Conservation (phyloP, 148 eudicot genomes). For the Rhododendron molle region DNA sequence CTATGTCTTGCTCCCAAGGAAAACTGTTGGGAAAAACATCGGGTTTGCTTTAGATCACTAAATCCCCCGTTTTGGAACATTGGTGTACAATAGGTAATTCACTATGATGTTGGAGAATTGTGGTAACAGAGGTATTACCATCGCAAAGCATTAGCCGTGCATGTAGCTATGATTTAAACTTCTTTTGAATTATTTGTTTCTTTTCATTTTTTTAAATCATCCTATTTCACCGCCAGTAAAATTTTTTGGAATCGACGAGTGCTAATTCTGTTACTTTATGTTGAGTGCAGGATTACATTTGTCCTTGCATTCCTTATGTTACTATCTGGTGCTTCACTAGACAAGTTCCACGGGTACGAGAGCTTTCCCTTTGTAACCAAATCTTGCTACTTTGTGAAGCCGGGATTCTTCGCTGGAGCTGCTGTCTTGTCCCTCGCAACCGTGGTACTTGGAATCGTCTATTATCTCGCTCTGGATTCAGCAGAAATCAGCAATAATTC, state of each 20-base stretch:
- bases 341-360: conserved; percentile 58
- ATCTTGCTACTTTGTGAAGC: conserved; percentile 74
- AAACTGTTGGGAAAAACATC: background rate
- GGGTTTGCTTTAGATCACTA: background rate
- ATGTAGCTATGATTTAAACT: background rate
- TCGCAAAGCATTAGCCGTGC: background rate
- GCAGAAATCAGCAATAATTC: conserved; percentile 29
- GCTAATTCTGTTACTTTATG: background rate
- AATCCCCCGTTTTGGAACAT: background rate
- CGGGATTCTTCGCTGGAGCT: conserved; percentile 88
- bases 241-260: background rate
- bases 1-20: no score
- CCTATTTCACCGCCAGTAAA: background rate
- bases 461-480: conserved; percentile 52
- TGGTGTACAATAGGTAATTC: background rate
- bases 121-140: background rate
- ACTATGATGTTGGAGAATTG: background rate
- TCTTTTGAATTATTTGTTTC: background rate
- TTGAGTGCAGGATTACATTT: conserved; percentile 58
- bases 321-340: conserved; percentile 72
- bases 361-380: background rate
- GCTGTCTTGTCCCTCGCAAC: conserved; percentile 62
- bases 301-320: conserved; percentile 67
- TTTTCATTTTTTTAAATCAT: background rate
- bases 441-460: conserved; percentile 53